Conservation (phyloP, 768 basidiomycete genomes). For the Lactarius vividus region DNA sequence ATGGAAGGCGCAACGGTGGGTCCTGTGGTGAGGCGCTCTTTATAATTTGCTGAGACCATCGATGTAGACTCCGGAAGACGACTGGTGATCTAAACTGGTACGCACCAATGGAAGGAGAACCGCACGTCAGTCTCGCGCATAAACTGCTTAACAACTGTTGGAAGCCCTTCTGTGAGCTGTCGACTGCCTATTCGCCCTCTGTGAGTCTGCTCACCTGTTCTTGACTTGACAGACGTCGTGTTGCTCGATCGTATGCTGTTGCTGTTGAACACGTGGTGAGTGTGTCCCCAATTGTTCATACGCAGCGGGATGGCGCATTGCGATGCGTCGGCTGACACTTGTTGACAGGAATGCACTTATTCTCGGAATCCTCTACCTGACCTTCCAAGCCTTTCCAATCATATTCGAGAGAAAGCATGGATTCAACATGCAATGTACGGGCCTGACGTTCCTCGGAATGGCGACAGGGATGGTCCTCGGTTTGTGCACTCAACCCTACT, state of each 20-base stretch:
- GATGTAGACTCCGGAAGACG: constrained; percentile 49
- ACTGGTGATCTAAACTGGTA: constrained; percentile 54
- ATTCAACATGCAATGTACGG: constrained; percentile 53
- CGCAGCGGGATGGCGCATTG: not conserved
- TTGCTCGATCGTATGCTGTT: constrained; percentile 74
- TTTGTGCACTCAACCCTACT: constrained; percentile 42
- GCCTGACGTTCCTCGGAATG: constrained; percentile 51
- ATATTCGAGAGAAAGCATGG: constrained; percentile 47
- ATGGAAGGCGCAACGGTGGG: constrained; percentile 54
- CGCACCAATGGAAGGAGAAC: constrained; percentile 54
- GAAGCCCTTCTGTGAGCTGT: constrained; percentile 64
- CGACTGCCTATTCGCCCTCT: not conserved
- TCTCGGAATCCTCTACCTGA: constrained; percentile 47
- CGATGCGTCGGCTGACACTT: not conserved
- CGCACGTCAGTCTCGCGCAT: constrained; percentile 41
- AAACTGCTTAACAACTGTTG: constrained; percentile 60
- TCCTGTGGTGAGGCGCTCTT: not conserved
- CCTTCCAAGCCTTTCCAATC: constrained; percentile 57
- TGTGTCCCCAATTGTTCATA: constrained; percentile 11
- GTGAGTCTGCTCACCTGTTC: not conserved
- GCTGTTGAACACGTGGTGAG: constrained; percentile 64
- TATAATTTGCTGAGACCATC: not conserved
- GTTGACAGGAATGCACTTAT: constrained; percentile 38
- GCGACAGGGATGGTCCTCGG: constrained; percentile 46
- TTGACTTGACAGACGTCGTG: constrained; percentile 48